A percentile compares a stretch with the other conserved stretches of the same genome.
Evolutionary conservation across 2,329 filamentous ascomycete species (phyloP).

Genomic region (Venturia asperata): DNA sequence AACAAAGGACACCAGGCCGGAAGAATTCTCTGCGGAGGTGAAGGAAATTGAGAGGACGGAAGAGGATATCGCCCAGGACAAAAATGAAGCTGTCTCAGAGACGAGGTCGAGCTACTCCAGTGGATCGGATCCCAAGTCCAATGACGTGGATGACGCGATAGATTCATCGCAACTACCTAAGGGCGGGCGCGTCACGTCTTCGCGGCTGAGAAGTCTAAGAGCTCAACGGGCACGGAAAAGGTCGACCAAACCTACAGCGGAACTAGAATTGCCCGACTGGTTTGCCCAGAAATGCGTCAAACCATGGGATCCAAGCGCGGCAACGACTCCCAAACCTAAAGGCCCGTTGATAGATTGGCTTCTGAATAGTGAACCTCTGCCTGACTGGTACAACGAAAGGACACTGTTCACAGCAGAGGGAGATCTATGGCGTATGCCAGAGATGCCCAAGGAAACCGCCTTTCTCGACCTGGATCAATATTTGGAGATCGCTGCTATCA

Average conservation of each 20-base stretch:
- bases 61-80: neutral
- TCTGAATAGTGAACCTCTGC: neutral
- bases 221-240: neutral
- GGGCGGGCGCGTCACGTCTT: neutral
- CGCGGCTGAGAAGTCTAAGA: constrained; percentile 1
- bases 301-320: neutral
- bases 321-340: neutral
- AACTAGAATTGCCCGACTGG: constrained; percentile 7
- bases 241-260: neutral
- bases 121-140: neutral
- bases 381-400: neutral
- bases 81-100: neutral
- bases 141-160: neutral
- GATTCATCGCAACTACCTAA: neutral
- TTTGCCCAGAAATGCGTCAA: constrained; percentile 13
- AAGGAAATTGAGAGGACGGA: neutral
- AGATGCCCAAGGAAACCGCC: neutral
- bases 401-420: constrained; percentile 5
- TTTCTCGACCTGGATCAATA: neutral
- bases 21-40: neutral
- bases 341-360: neutral
- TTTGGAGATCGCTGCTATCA: constrained; percentile 11
- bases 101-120: neutral
- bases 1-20: neutral
- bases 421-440: neutral